Evolutionary conservation across 768 basidiomycete genomes (phyloP).

Genomic region (Rhodotorula graminis): DNA sequence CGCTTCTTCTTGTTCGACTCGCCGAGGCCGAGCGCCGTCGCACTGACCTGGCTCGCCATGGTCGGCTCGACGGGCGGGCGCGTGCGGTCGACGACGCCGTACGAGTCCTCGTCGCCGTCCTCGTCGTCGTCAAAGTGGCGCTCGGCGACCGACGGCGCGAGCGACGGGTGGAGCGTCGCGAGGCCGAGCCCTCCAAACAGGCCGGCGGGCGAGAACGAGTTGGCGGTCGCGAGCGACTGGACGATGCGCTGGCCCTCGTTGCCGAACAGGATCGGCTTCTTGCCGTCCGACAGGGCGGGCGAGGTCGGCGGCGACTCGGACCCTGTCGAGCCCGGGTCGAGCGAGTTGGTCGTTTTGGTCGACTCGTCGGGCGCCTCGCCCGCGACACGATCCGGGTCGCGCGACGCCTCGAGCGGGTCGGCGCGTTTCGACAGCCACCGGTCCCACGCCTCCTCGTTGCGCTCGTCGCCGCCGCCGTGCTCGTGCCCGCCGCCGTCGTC

Average conservation of each 20-base stretch:
- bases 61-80: constrained; percentile 30
- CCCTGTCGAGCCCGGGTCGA: neutral
- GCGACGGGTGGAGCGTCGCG: constrained; percentile 25
- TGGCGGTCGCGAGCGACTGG: constrained; percentile 22
- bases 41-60: constrained; percentile 1
- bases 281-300: neutral
- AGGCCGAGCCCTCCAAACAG: constrained; percentile 31
- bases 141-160: constrained; percentile 5
- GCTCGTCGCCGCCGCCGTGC: constrained; percentile 4
- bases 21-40: constrained; percentile 13
- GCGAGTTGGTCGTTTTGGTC: constrained; percentile 15
- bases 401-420: neutral
- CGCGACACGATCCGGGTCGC: neutral
- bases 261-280: constrained; percentile 15
- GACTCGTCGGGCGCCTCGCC: constrained; percentile 9
- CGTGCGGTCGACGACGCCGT: constrained; percentile 28
- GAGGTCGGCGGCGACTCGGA: constrained; percentile 21
- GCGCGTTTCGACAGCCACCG: neutral
- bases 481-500: neutral
- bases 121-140: constrained; percentile 22
- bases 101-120: constrained; percentile 34
- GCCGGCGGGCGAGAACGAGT: constrained; percentile 33
- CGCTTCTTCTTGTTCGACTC: constrained; percentile 41
- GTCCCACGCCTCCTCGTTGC: neutral
- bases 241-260: constrained; percentile 26